Conservation (phyloP, 2,329 filamentous ascomycete genomes). For the Byssochlamys sp. region DNA sequence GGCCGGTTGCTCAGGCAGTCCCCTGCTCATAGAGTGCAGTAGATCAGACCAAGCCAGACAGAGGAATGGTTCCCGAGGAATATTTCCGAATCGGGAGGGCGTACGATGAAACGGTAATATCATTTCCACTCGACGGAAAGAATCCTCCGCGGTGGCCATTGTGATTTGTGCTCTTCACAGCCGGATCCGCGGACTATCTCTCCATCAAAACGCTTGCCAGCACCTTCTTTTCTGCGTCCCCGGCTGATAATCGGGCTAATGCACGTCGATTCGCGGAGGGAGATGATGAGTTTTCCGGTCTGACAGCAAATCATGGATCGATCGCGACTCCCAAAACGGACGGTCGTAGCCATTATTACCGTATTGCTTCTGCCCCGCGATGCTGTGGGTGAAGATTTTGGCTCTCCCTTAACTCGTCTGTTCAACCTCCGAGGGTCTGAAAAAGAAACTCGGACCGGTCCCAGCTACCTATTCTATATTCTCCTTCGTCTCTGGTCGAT, state of each 20-base stretch:
- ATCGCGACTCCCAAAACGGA: not conserved
- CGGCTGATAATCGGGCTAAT: not conserved
- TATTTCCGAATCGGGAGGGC: not conserved
- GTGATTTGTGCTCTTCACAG: not conserved
- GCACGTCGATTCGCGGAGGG: not conserved
- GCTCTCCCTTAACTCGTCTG: not conserved
- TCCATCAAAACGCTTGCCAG: not conserved
- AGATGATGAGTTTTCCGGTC: not conserved
- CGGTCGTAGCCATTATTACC: not conserved
- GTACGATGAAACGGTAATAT: not conserved
- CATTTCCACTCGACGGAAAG: not conserved
- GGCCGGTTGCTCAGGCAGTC: not conserved
- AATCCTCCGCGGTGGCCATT: not conserved
- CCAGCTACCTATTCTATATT: not conserved
- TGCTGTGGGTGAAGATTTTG: not conserved
- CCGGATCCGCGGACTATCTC: not conserved
- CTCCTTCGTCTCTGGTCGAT: not conserved
- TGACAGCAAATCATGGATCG: not conserved
- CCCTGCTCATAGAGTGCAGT: not conserved
- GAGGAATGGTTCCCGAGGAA: not conserved
- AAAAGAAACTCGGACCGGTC: not conserved
- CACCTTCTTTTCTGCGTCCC: not conserved
- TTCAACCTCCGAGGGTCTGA: not conserved
- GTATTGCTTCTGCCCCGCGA: not conserved
- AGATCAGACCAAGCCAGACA: not conserved